phyloP scores from a whole-genome alignment of 352 stramenopile species.

The Paralagenidium karlingii region DNA sequence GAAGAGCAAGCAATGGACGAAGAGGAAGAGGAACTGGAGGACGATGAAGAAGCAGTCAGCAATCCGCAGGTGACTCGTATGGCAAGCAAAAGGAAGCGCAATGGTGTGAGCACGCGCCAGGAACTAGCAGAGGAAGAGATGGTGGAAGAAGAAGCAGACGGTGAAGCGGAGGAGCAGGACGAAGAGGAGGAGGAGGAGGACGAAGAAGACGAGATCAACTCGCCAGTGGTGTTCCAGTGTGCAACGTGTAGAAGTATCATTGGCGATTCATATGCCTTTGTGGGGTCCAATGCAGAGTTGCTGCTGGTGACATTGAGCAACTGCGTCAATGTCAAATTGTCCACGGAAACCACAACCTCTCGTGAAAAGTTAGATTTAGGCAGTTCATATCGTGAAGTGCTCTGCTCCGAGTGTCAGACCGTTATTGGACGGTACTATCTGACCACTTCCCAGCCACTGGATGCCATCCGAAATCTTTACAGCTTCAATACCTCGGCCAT shows the following conservation, averaged over 20 bases:
- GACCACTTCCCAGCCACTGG: conserved; percentile 44
- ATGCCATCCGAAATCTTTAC: conserved; percentile 51
- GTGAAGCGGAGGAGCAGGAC: conserved; percentile 8
- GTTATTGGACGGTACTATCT: conserved; percentile 68
- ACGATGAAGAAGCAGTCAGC: too few species aligned
- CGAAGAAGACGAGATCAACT: conserved; percentile 31
- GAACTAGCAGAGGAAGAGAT: conserved; percentile 25
- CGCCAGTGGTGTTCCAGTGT: conserved; percentile 76
- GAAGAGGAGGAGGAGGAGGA: conserved; percentile 23
- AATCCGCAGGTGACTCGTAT: too few species aligned
- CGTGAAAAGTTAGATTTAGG: conserved; percentile 31
- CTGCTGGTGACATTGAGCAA: conserved; percentile 63
- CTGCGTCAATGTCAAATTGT: conserved; percentile 43
- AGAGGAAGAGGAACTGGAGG: too few species aligned
- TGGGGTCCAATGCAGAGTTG: conserved; percentile 59
- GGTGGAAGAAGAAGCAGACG: conserved; percentile 11
- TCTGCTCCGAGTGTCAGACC: conserved; percentile 71
- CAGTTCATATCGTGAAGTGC: conserved; percentile 59
- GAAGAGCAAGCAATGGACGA: too few species aligned
- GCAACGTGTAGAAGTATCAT: conserved; percentile 74
- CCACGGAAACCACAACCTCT: conserved; percentile 33
- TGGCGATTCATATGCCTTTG: conserved; percentile 70
- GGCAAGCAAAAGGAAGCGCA: too few species aligned
- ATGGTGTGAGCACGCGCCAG: too few species aligned
- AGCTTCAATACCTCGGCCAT: conserved; percentile 65